phyloP scores from a whole-genome alignment of 202 grass and related monocot genomes.

The Zizania palustris region DNA sequence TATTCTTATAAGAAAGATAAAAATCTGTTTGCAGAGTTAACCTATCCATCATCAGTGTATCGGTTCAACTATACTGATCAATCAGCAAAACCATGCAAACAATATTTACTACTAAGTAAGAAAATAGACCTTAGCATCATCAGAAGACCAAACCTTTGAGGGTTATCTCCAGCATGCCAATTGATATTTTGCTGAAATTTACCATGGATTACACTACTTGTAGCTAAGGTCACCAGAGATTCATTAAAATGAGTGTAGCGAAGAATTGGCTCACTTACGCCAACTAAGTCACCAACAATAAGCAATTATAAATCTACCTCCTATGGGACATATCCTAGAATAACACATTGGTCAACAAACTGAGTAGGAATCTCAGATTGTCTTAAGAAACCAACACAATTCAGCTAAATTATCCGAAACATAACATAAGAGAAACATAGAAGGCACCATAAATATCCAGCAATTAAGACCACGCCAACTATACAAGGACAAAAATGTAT shows the following conservation, averaged over 20 bases:
- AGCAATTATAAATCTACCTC: background rate
- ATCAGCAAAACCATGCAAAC: background rate
- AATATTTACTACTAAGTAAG: background rate
- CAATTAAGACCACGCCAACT: background rate
- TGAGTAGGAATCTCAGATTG: background rate
- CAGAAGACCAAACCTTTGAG: background rate
- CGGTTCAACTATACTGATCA: background rate
- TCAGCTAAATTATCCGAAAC: background rate
- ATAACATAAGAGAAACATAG: background rate
- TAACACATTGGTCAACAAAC: background rate
- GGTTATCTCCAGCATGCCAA: background rate
- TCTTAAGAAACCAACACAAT: background rate
- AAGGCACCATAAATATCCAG: background rate
- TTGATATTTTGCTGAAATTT: slow-evolving; percentile 1
- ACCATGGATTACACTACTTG: background rate
- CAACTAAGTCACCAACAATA: background rate
- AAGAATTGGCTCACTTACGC: background rate
- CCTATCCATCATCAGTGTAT: background rate
- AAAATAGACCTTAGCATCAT: background rate
- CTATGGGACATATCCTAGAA: slow-evolving; percentile 1
- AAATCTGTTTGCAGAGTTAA: background rate
- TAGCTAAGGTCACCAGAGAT: background rate
- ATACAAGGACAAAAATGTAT: background rate
- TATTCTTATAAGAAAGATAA: background rate
- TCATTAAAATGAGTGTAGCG: background rate